Evolutionary conservation across 176 grass and related monocot species (phyloP).

Genomic region (Typha latifolia): DNA sequence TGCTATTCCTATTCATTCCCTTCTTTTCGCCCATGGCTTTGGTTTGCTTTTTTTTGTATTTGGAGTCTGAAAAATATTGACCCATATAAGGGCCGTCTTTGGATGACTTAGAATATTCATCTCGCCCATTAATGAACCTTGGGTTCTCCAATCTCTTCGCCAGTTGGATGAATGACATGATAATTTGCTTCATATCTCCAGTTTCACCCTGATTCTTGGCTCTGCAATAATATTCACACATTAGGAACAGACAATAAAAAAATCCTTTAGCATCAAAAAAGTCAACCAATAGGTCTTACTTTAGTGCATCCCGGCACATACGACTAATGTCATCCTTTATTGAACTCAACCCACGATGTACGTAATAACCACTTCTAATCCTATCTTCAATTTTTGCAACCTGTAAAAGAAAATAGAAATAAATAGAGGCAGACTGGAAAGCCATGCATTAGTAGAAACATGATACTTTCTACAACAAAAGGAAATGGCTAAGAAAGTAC

Average conservation of each 20-base stretch:
- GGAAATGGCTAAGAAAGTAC: conserved; percentile 26
- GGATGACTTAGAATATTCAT: conserved; percentile 35
- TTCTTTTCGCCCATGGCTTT: conserved; percentile 49
- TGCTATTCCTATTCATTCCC: conserved; percentile 32
- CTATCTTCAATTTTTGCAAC: conserved; percentile 90
- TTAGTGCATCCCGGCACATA: conserved; percentile 91
- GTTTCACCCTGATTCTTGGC: conserved; percentile 57
- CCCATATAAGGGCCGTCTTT: conserved; percentile 50
- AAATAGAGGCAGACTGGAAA: too few species aligned
- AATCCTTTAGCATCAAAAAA: conserved; percentile 8
- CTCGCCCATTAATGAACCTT: conserved; percentile 52
- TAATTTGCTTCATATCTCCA: conserved; percentile 84
- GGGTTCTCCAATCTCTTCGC: conserved; percentile 83
- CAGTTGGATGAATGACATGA: conserved; percentile 86
- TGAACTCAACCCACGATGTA: conserved; percentile 74
- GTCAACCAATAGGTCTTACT: conserved; percentile 44
- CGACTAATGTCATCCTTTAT: conserved; percentile 87
- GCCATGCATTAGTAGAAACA: background rate
- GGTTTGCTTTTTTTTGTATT: conserved; percentile 78
- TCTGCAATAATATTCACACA: conserved; percentile 35
- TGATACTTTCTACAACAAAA: background rate
- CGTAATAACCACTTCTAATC: conserved; percentile 88
- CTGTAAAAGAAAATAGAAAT: conserved; percentile 35
- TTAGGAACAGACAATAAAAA: conserved; percentile 31
- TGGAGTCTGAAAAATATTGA: conserved; percentile 57